Conservation (phyloP, 805 yeast species). For the Saturnispora silvae region DNA sequence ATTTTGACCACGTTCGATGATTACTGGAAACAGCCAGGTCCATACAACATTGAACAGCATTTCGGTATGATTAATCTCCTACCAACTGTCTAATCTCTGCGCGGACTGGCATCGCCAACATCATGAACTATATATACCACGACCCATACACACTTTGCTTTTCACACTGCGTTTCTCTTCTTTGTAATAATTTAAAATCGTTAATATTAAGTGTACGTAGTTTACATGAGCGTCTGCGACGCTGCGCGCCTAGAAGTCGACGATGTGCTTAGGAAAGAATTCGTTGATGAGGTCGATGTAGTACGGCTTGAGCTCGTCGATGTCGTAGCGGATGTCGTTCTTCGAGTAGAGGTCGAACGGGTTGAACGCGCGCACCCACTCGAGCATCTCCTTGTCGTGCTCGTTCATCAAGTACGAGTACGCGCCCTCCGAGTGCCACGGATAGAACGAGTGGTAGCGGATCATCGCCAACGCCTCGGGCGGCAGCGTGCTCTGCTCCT, state of each 20-base stretch:
- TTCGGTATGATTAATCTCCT: slow-evolving; percentile 52
- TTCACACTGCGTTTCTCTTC: no score
- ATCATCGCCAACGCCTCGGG: slow-evolving; percentile 65
- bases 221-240: no score
- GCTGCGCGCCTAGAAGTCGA: not conserved
- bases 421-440: slow-evolving; percentile 67
- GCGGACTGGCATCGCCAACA: no score
- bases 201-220: no score
- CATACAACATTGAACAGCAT: slow-evolving; percentile 74
- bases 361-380: slow-evolving; percentile 56
- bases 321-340: slow-evolving; percentile 36
- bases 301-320: slow-evolving; percentile 44
- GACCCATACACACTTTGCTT: no score
- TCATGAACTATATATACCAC: no score
- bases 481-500: slow-evolving; percentile 51
- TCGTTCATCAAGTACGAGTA: slow-evolving; percentile 55
- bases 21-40: slow-evolving; percentile 79
- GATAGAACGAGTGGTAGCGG: slow-evolving; percentile 64
- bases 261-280: slow-evolving; percentile 37
- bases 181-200: no score
- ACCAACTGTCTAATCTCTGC: not conserved
- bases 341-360: slow-evolving; percentile 62
- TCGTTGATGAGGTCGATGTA: slow-evolving; percentile 57
- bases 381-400: slow-evolving; percentile 48
- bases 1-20: slow-evolving; percentile 77